A percentile compares a stretch with the other conserved stretches of the same genome.
Conservation (phyloP, 78 protist species). For the Creolimax fragrantissima region DNA sequence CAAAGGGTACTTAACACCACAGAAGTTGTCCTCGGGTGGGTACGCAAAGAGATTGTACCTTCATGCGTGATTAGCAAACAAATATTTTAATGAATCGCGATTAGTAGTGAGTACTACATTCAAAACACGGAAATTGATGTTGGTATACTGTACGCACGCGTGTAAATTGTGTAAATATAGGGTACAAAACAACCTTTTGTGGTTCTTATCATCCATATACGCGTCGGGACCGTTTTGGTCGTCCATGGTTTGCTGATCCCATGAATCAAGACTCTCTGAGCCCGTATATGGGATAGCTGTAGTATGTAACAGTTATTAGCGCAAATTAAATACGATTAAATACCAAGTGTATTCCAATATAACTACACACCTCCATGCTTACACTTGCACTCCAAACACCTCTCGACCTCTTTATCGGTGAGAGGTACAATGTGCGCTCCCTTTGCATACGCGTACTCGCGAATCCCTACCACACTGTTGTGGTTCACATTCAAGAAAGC, state of each 20-base stretch:
- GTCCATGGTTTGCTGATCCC: background rate
- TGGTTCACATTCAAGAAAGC: constrained; percentile 8
- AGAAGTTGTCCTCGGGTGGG: constrained; percentile 14
- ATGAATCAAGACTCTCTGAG: background rate
- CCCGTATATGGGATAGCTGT: background rate
- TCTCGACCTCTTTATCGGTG: background rate
- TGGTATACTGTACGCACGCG: too few species aligned
- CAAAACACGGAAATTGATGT: too few species aligned
- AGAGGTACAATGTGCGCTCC: background rate
- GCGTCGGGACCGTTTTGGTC: background rate
- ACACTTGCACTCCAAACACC: background rate
- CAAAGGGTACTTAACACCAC: background rate
- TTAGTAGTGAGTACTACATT: too few species aligned
- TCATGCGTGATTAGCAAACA: too few species aligned
- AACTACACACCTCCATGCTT: background rate
- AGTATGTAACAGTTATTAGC: too few species aligned
- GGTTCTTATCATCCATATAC: background rate
- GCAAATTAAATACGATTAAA: too few species aligned
- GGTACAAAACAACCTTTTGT: too few species aligned
- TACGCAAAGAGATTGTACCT: background rate
- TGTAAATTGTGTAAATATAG: too few species aligned
- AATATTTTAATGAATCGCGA: too few species aligned
- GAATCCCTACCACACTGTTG: constrained; percentile 11
- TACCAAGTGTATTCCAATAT: too few species aligned
- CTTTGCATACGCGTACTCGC: constrained; percentile 15